Percentiles rank a stretch among this genome's conserved stretches.
Evolutionary conservation across 208 protist species (phyloP).

Genomic region (Tetramitus jugosus): DNA sequence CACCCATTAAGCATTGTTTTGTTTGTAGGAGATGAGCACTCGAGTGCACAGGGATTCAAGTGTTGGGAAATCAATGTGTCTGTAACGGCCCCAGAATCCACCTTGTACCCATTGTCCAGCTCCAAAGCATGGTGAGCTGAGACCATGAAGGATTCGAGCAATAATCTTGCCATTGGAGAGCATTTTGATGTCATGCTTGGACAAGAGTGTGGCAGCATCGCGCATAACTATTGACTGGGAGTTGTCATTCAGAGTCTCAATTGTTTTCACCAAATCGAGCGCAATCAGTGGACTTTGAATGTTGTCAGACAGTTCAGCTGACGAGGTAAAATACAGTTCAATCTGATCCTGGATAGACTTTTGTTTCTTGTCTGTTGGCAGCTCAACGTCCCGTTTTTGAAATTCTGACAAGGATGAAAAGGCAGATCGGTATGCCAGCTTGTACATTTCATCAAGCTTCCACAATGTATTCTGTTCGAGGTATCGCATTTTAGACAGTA

Average conservation of each 20-base stretch:
- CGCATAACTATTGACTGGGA: background rate
- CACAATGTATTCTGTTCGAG: no score
- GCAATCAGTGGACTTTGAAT: no score
- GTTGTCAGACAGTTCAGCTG: background rate
- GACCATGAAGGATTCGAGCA: conserved; percentile 7
- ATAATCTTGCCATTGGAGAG: background rate
- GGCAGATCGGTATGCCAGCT: background rate
- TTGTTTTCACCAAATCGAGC: no score
- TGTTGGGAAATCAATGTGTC: background rate
- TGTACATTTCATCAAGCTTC: background rate
- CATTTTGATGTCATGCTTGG: background rate
- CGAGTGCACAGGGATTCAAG: no score
- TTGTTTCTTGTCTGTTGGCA: background rate
- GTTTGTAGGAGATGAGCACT: no score
- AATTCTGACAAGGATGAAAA: background rate
- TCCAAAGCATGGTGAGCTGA: background rate
- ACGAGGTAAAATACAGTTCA: background rate
- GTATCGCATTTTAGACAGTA: no score
- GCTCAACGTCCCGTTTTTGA: background rate
- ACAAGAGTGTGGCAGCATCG: background rate
- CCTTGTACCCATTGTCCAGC: background rate
- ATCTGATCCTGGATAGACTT: background rate
- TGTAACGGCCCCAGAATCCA: background rate
- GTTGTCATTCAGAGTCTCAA: background rate
- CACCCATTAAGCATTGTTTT: no score